These are phyloP conservation scores for Aspergillus sp. DNA, from an alignment of 2,329 filamentous ascomycete species.

Conservation along the genomic window DNA sequence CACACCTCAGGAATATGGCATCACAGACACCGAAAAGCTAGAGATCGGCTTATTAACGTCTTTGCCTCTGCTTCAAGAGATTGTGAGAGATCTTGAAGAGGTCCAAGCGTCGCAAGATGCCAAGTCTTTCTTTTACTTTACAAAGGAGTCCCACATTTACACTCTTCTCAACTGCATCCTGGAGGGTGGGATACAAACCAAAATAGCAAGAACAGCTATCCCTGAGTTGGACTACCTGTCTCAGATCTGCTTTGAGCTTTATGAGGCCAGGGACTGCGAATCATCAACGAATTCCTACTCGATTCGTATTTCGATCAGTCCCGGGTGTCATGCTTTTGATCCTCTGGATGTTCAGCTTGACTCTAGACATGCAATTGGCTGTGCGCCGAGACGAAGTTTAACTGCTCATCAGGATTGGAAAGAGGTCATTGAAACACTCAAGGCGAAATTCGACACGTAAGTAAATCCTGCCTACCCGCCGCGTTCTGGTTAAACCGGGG, in stretches of 20 bases:
- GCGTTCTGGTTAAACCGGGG: background rate
- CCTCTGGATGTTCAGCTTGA: conserved; percentile 95
- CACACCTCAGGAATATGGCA: conserved; percentile 96
- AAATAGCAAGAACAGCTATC: conserved; percentile 92
- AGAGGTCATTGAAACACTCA: conserved; percentile 90
- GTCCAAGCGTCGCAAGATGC: conserved; percentile 92
- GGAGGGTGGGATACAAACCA: conserved; percentile 93
- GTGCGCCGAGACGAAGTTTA: conserved; percentile 82
- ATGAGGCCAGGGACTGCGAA: conserved; percentile 84
- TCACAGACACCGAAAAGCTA: conserved; percentile 93
- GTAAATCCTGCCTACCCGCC: conserved; percentile 34
- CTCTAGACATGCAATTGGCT: conserved; percentile 93
- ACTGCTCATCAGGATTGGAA: conserved; percentile 95
- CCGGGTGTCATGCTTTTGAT: conserved; percentile 94
- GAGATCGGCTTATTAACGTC: conserved; percentile 96
- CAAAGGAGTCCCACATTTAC: conserved; percentile 98
- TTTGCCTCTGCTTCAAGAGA: conserved; percentile 89
- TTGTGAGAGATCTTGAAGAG: conserved; percentile 94
- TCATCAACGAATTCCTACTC: conserved; percentile 84
- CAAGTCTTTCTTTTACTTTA: conserved; percentile 98
- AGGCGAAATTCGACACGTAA: conserved; percentile 92
- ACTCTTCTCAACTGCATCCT: conserved; percentile 97
- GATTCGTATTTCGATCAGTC: conserved; percentile 93
- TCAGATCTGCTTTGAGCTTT: conserved; percentile 97
- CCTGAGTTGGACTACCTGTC: conserved; percentile 96